Conservation (phyloP, 768 basidiomycete species). For the Lactarius sanguifluus region DNA sequence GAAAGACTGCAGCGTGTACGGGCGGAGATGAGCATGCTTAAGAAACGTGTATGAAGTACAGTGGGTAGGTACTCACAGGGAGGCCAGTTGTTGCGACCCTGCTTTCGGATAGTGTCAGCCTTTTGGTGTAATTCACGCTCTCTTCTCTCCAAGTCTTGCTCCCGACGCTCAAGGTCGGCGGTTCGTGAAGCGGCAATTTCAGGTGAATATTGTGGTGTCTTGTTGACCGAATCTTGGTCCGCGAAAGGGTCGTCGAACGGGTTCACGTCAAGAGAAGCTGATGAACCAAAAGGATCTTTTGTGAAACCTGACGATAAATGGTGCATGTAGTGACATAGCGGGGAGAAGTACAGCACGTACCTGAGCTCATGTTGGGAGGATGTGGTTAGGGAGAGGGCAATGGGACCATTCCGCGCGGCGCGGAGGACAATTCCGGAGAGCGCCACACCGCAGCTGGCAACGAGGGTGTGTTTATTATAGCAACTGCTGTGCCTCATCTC, state of each 20-base stretch:
- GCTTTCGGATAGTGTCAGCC: constrained; percentile 64
- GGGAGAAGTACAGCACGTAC: constrained; percentile 26
- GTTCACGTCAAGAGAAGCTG: constrained; percentile 82
- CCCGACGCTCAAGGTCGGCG: constrained; percentile 73
- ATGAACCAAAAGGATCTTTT: constrained; percentile 83
- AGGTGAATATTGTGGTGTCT: constrained; percentile 29
- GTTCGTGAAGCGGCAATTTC: constrained; percentile 43
- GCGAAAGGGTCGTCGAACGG: constrained; percentile 86
- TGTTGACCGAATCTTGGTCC: constrained; percentile 32
- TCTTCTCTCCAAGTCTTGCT: constrained; percentile 76
- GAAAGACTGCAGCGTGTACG: constrained; percentile 62
- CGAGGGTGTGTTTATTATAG: background rate
- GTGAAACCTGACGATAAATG: constrained; percentile 36
- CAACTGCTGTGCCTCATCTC: background rate
- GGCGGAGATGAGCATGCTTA: background rate
- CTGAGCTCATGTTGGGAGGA: constrained; percentile 20
- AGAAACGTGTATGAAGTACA: constrained; percentile 7
- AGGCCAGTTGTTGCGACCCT: constrained; percentile 94
- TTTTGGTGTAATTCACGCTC: constrained; percentile 72
- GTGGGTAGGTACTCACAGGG: constrained; percentile 58
- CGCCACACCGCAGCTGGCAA: background rate
- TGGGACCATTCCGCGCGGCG: background rate
- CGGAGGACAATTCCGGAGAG: background rate
- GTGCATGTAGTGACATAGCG: constrained; percentile 9
- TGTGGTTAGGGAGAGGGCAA: constrained; percentile 5